These are phyloP conservation scores for Ceratocystiopsis minuta DNA, from an alignment of 2,329 filamentous ascomycete genomes.

Conservation along the genomic window DNA sequence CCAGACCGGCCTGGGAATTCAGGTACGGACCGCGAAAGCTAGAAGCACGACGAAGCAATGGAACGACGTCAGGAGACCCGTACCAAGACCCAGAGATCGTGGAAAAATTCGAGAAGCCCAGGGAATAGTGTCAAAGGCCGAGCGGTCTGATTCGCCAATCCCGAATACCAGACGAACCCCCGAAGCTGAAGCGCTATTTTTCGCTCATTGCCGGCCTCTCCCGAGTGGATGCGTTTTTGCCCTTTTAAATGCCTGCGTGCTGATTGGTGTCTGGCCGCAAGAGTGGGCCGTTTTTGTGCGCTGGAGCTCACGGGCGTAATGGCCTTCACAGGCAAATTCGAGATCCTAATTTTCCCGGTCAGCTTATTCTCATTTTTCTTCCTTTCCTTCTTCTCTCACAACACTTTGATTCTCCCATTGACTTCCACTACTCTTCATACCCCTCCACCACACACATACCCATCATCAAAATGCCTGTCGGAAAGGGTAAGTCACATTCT, in stretches of 20 bases:
- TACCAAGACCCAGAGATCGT: no score
- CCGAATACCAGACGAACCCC: no score
- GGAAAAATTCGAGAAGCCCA: no score
- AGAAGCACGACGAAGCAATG: no score
- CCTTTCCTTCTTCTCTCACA: neutral
- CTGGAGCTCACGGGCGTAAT: neutral
- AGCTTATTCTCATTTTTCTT: neutral
- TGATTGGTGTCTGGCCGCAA: neutral
- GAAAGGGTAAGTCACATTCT: slow-evolving; percentile 22
- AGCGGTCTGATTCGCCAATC: no score
- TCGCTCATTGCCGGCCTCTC: slow-evolving; percentile 7
- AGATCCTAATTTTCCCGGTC: neutral
- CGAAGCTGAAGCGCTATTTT: neutral
- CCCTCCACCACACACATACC: slow-evolving; percentile 9
- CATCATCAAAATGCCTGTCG: slow-evolving; percentile 23
- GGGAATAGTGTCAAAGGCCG: no score
- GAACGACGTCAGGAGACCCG: no score
- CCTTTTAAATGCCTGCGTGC: neutral
- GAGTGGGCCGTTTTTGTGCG: slow-evolving; percentile 1
- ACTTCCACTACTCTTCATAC: slow-evolving; percentile 2
- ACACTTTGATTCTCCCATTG: neutral
- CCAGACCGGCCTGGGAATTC: no score
- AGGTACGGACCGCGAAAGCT: no score
- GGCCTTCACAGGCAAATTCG: no score
- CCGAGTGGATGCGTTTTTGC: slow-evolving; percentile 5